phyloP scores from a whole-genome alignment of 2,329 filamentous ascomycete genomes.

The Dactylellina leptospora region DNA sequence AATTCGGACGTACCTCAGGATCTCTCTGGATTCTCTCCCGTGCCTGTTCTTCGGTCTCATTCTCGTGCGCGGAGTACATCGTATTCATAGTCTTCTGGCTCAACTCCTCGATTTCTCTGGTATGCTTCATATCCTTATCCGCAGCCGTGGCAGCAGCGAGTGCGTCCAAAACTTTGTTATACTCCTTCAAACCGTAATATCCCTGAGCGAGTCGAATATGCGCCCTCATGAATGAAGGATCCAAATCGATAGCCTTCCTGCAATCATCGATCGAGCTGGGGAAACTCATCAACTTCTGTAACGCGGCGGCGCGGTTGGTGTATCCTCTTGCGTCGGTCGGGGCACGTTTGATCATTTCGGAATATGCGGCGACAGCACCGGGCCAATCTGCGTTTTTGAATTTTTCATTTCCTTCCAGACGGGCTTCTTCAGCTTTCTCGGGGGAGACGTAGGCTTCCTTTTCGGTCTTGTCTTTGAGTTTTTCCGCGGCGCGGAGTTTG shows the following conservation, averaged over 20 bases:
- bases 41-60: slow-evolving; percentile 95
- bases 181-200: slow-evolving; percentile 97
- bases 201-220: slow-evolving; percentile 97
- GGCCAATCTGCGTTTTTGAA: slow-evolving; percentile 98
- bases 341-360: slow-evolving; percentile 94
- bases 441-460: slow-evolving; percentile 86
- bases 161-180: slow-evolving; percentile 90
- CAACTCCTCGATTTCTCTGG: slow-evolving; percentile 90
- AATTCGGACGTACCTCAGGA: slow-evolving; percentile 76
- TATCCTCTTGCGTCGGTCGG: slow-evolving; percentile 93
- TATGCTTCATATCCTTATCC: slow-evolving; percentile 81
- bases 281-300: slow-evolving; percentile 96
- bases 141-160: slow-evolving; percentile 81
- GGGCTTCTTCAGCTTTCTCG: slow-evolving; percentile 90
- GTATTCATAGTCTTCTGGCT: slow-evolving; percentile 89
- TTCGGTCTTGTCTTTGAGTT: slow-evolving; percentile 78
- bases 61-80: slow-evolving; percentile 89
- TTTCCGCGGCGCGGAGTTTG: slow-evolving; percentile 91
- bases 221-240: slow-evolving; percentile 90
- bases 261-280: slow-evolving; percentile 93
- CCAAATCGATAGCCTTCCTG: slow-evolving; percentile 86
- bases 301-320: slow-evolving; percentile 95
- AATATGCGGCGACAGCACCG: slow-evolving; percentile 90
- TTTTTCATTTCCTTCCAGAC: slow-evolving; percentile 91
- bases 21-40: slow-evolving; percentile 88